A percentile compares a stretch with the other conserved stretches of the same genome.
phyloP scores from a whole-genome alignment of 768 basidiomycete genomes.

The Podaxis sp. region DNA sequence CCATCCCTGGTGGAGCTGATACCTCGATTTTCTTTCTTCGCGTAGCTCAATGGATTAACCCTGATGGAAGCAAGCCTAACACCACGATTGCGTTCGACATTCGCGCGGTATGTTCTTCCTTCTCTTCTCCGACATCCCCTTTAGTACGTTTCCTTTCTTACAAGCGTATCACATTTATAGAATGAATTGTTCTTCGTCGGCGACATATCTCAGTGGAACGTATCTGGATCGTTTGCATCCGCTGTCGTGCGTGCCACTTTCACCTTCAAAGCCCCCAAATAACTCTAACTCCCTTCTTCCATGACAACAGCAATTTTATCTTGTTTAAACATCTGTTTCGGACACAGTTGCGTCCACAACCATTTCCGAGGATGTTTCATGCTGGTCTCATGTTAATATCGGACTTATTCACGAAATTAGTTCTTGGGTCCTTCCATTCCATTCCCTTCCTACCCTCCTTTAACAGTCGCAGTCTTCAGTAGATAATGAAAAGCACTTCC shows the following conservation, averaged over 20 bases:
- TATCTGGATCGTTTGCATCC: constrained; percentile 28
- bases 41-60: constrained; percentile 47
- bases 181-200: constrained; percentile 45
- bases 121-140: background rate
- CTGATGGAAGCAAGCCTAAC: constrained; percentile 36
- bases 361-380: background rate
- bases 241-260: constrained; percentile 32
- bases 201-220: constrained; percentile 41
- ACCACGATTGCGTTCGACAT: constrained; percentile 41
- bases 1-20: background rate
- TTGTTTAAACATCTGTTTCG: constrained; percentile 16
- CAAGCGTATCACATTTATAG: constrained; percentile 13
- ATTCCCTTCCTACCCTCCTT: too few relatives aligned
- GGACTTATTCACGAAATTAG: too few relatives aligned
- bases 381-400: background rate
- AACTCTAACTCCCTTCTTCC: background rate
- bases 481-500: too few relatives aligned
- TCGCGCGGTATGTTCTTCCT: constrained; percentile 24
- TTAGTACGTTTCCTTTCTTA: background rate
- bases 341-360: background rate
- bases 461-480: too few relatives aligned
- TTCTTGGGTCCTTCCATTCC: too few relatives aligned
- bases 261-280: background rate
- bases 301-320: constrained; percentile 22
- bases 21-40: background rate